phyloP scores from a whole-genome alignment of 305 asterid species.

The Fraxinus angustifolia region DNA sequence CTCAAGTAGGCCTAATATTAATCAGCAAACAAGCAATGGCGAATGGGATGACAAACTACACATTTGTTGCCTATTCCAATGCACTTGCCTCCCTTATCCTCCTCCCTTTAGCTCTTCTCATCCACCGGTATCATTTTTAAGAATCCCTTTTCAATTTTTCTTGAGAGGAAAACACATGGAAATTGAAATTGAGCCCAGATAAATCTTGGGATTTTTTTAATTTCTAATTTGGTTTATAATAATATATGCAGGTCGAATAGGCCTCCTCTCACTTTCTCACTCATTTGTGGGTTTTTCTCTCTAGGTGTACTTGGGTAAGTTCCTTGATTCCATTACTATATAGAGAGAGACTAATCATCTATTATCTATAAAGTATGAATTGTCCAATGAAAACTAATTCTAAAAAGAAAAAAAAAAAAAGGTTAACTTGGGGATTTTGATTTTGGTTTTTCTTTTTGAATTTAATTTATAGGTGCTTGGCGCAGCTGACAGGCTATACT shows the following conservation, averaged over 20 bases:
- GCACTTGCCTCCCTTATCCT: slow-evolving; percentile 73
- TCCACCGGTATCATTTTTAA: slow-evolving; percentile 48
- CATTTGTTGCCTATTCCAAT: slow-evolving; percentile 75
- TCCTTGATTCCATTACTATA: not conserved
- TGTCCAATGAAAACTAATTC: not conserved
- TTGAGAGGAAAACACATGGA: not conserved
- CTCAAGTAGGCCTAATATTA: slow-evolving; percentile 70
- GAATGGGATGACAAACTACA: slow-evolving; percentile 74
- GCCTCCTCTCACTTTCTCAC: slow-evolving; percentile 52
- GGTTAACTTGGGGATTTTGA: not conserved
- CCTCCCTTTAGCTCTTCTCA: slow-evolving; percentile 63
- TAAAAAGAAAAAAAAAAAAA: not conserved
- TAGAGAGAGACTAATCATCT: not conserved
- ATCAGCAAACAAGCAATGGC: slow-evolving; percentile 75
- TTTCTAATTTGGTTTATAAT: not conserved
- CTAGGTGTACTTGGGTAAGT: slow-evolving; percentile 82
- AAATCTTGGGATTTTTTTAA: not conserved
- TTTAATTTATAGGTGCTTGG: slow-evolving; percentile 54
- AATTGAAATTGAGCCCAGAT: not conserved
- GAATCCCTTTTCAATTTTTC: not conserved
- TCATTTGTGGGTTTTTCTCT: slow-evolving; percentile 59
- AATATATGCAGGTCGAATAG: slow-evolving; percentile 56
- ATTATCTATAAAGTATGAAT: not conserved
- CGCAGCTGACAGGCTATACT: slow-evolving; percentile 82
- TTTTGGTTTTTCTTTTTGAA: not conserved